Conservation (phyloP, 768 basidiomycete genomes). For the Boletus rubescentipes region DNA sequence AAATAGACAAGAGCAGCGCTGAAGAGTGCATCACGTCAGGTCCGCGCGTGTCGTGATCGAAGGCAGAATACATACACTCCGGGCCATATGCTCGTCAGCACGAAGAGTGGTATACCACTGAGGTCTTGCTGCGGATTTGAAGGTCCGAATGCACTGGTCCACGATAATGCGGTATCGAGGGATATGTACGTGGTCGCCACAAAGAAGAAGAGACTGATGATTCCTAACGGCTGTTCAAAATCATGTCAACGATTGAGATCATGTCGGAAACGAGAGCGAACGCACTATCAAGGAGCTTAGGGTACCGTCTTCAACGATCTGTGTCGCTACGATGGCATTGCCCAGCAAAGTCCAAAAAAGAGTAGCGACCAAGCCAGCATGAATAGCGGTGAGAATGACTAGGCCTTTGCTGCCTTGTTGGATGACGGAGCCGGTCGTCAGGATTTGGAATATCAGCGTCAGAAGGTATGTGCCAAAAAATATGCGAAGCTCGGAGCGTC, state of each 20-base stretch:
- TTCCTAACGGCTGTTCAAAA: slow-evolving; percentile 54
- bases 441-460: slow-evolving; percentile 74
- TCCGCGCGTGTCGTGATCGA: neutral
- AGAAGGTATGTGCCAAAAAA: slow-evolving; percentile 68
- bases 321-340: slow-evolving; percentile 79
- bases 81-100: slow-evolving; percentile 80
- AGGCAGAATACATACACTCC: slow-evolving; percentile 50
- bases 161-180: slow-evolving; percentile 73
- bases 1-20: slow-evolving; percentile 73
- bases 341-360: slow-evolving; percentile 80
- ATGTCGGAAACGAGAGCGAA: slow-evolving; percentile 14
- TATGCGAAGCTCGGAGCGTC: slow-evolving; percentile 67
- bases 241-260: neutral
- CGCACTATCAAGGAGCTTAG: slow-evolving; percentile 63
- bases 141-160: slow-evolving; percentile 61
- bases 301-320: slow-evolving; percentile 91
- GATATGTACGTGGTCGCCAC: slow-evolving; percentile 78
- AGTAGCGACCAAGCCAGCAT: slow-evolving; percentile 72
- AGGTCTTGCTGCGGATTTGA: slow-evolving; percentile 57
- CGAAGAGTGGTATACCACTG: slow-evolving; percentile 72
- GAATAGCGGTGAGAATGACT: slow-evolving; percentile 71
- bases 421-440: slow-evolving; percentile 78
- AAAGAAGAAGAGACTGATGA: slow-evolving; percentile 60
- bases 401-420: slow-evolving; percentile 73
- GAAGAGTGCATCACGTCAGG: slow-evolving; percentile 4